phyloP scores from a whole-genome alignment of 768 basidiomycete species.

The Calocybe indica region DNA sequence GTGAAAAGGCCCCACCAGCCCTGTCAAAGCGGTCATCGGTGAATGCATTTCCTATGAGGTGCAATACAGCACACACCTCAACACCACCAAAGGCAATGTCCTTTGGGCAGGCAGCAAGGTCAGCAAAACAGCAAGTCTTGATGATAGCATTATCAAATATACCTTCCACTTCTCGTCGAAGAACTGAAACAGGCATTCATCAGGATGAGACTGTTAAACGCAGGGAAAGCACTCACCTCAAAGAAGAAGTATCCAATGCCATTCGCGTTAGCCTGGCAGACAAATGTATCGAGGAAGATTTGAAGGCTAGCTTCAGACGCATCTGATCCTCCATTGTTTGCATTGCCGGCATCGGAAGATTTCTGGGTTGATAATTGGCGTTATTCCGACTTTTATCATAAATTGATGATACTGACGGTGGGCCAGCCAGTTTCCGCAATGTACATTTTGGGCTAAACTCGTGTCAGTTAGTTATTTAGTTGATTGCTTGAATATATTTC shows the following conservation, averaged over 20 bases:
- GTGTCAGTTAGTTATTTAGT: not conserved
- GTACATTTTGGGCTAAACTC: constrained; percentile 59
- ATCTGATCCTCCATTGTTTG: constrained; percentile 59
- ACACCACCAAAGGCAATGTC: constrained; percentile 71
- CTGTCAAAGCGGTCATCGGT: constrained; percentile 7
- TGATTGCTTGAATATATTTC: not conserved
- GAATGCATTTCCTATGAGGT: not conserved
- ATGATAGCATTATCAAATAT: constrained; percentile 9
- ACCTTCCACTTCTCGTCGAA: constrained; percentile 84
- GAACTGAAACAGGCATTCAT: constrained; percentile 32
- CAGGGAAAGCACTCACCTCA: constrained; percentile 39
- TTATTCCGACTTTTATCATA: not conserved
- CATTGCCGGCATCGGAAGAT: constrained; percentile 49
- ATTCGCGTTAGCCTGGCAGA: constrained; percentile 81
- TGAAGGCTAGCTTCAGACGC: constrained; percentile 62
- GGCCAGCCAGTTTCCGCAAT: constrained; percentile 92
- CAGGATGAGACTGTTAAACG: not conserved
- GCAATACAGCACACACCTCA: constrained; percentile 25
- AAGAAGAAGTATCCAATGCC: constrained; percentile 85
- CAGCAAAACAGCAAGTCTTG: not conserved
- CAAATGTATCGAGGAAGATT: constrained; percentile 79
- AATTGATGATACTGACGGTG: constrained; percentile 37
- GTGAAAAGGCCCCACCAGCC: constrained; percentile 47
- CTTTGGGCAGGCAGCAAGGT: constrained; percentile 20
- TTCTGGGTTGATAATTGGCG: constrained; percentile 24